phyloP scores from a whole-genome alignment of 2,329 filamentous ascomycete species.

The Curvularia spicifera region DNA sequence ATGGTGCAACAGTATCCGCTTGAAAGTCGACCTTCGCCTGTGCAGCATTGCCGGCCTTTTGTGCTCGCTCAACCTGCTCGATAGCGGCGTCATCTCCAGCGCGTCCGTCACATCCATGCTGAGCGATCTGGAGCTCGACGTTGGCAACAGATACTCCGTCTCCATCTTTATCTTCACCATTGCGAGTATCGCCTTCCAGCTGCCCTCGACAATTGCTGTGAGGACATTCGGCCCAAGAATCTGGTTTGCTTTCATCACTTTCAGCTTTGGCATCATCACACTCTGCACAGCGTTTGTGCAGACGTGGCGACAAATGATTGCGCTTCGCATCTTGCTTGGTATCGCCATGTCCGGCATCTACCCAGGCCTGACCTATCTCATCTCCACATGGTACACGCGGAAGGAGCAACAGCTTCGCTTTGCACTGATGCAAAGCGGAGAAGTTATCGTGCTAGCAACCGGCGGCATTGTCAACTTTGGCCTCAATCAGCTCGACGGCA shows the following conservation, averaged over 20 bases:
- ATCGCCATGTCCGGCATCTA: constrained; percentile 63
- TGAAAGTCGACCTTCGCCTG: constrained; percentile 70
- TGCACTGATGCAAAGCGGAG: constrained; percentile 68
- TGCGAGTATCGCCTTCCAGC: constrained; percentile 69
- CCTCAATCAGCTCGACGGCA: constrained; percentile 68
- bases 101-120: constrained; percentile 74
- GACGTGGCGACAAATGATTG: constrained; percentile 74
- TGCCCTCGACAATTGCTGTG: constrained; percentile 71
- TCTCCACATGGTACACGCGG: constrained; percentile 70
- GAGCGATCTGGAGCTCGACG: constrained; percentile 65
- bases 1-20: constrained; percentile 59
- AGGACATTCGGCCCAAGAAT: constrained; percentile 68
- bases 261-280: constrained; percentile 69
- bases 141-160: constrained; percentile 70
- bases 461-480: constrained; percentile 72
- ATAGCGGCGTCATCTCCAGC: constrained; percentile 72
- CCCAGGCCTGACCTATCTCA: constrained; percentile 57
- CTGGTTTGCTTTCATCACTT: constrained; percentile 67
- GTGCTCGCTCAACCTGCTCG: constrained; percentile 72
- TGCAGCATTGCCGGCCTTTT: constrained; percentile 75
- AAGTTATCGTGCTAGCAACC: constrained; percentile 70
- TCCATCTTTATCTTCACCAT: constrained; percentile 77
- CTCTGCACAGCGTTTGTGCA: constrained; percentile 71
- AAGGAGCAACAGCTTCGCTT: constrained; percentile 70
- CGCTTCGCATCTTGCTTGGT: constrained; percentile 68